These are phyloP conservation scores for Adiantum capillusveneris DNA, from an alignment of 75 land plant species.

Conservation along the genomic window DNA sequence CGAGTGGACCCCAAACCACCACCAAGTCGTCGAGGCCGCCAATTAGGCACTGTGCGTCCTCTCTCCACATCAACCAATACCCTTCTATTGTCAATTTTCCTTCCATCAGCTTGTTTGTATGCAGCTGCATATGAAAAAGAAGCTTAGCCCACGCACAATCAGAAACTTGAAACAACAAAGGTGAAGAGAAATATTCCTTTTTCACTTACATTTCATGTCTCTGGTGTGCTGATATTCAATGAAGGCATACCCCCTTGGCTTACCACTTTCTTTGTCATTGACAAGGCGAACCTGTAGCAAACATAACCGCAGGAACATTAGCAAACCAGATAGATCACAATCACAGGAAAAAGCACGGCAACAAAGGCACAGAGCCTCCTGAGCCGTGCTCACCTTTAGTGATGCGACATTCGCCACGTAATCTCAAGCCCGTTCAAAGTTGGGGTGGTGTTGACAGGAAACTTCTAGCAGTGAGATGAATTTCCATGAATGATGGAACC, in stretches of 20 bases:
- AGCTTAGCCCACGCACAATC: neutral
- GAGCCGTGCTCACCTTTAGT: too few species aligned
- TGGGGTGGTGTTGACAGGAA: too few species aligned
- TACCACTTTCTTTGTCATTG: conserved; percentile 58
- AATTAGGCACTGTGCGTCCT: conserved; percentile 96
- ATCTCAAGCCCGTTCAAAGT: too few species aligned
- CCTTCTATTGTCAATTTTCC: conserved; percentile 85
- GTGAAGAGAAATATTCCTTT: neutral
- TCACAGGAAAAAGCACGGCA: too few species aligned
- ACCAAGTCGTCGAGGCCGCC: conserved; percentile 95
- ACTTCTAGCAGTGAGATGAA: too few species aligned
- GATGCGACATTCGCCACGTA: too few species aligned
- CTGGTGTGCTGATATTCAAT: conserved; percentile 88
- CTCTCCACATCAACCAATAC: conserved; percentile 98
- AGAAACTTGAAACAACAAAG: neutral
- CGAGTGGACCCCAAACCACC: conserved; percentile 97
- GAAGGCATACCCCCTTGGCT: conserved; percentile 95
- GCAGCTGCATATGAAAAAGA: conserved; percentile 57
- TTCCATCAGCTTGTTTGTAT: conserved; percentile 97
- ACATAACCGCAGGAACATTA: too few species aligned
- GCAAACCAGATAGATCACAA: neutral
- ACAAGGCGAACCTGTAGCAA: conserved; percentile 68
- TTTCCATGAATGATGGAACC: too few species aligned
- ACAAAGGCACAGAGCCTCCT: too few species aligned
- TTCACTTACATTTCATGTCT: conserved; percentile 81